Evolutionary conservation across 345 rosid species (phyloP).

Genomic region (Citrus cavaleriei): DNA sequence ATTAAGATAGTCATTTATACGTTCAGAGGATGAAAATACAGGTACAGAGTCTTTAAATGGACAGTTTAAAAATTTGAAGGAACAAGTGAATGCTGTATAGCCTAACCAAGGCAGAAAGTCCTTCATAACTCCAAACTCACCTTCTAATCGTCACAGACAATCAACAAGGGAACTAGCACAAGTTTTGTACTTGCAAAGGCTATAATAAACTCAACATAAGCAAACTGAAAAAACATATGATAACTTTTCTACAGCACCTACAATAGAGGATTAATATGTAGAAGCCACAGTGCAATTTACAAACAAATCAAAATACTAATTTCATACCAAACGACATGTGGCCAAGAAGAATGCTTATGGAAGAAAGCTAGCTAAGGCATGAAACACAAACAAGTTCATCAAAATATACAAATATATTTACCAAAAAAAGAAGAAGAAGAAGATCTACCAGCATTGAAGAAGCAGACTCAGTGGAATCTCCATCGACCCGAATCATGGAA

Average conservation of each 20-base stretch:
- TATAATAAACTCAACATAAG: not conserved
- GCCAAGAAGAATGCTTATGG: too few species aligned
- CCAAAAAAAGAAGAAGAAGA: not conserved
- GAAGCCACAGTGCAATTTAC: not conserved
- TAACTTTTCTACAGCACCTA: not conserved
- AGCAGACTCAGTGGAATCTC: slow-evolving; percentile 63
- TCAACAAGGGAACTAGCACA: not conserved
- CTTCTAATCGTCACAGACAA: not conserved
- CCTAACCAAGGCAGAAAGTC: not conserved
- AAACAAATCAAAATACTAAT: not conserved
- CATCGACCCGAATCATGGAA: slow-evolving; percentile 72
- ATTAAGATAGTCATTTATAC: not conserved
- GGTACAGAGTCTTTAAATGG: not conserved
- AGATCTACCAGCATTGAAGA: slow-evolving; percentile 61
- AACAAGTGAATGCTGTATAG: not conserved
- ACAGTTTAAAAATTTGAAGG: not conserved
- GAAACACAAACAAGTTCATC: not conserved
- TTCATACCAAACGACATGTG: not conserved
- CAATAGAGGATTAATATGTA: not conserved
- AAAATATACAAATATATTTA: too few species aligned
- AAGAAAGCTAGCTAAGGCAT: too few species aligned
- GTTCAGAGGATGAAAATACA: not conserved
- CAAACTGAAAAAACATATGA: not conserved
- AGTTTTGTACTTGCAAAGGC: not conserved
- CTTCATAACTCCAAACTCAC: not conserved